Evolutionary conservation across 2,329 filamentous ascomycete genomes (phyloP).

Genomic region (Fusarium equiseti): DNA sequence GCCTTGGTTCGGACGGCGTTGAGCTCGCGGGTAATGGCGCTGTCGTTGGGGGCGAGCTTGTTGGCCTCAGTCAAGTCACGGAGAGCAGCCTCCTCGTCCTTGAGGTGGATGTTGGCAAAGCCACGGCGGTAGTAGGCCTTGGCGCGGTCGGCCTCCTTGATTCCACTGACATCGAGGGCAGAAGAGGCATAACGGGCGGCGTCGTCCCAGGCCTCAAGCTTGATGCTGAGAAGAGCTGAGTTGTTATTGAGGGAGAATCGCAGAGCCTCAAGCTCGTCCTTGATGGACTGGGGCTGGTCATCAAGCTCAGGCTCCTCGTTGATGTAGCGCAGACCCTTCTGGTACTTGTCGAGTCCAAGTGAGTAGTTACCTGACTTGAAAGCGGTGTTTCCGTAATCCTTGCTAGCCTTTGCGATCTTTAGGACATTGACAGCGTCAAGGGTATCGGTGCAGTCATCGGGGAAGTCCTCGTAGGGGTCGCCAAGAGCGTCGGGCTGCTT

Average conservation of each 20-base stretch:
- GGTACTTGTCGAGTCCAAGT: slow-evolving; percentile 88
- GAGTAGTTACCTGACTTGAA: slow-evolving; percentile 83
- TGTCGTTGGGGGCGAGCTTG: slow-evolving; percentile 79
- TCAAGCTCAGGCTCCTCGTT: slow-evolving; percentile 85
- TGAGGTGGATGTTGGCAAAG: slow-evolving; percentile 78
- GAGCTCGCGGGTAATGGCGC: slow-evolving; percentile 80
- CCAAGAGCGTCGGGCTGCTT: slow-evolving; percentile 83
- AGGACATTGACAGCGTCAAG: slow-evolving; percentile 76
- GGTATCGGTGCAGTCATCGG: slow-evolving; percentile 79
- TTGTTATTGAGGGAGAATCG: slow-evolving; percentile 92
- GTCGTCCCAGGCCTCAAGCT: slow-evolving; percentile 78
- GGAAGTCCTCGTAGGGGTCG: slow-evolving; percentile 95
- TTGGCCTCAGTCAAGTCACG: slow-evolving; percentile 81
- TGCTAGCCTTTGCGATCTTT: slow-evolving; percentile 85
- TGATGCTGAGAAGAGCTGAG: slow-evolving; percentile 85
- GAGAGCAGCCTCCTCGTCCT: slow-evolving; percentile 86
- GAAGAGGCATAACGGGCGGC: slow-evolving; percentile 76
- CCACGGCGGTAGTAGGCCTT: slow-evolving; percentile 91
- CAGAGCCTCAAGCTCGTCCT: slow-evolving; percentile 75
- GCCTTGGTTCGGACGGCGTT: slow-evolving; percentile 81
- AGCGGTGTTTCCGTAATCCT: slow-evolving; percentile 91
- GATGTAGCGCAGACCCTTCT: slow-evolving; percentile 90
- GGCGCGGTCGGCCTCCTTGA: slow-evolving; percentile 81
- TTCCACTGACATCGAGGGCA: slow-evolving; percentile 75
- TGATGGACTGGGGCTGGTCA: slow-evolving; percentile 76